Conservation (phyloP, 306 rosid genomes). For the Astragalus glycyphyllos region DNA sequence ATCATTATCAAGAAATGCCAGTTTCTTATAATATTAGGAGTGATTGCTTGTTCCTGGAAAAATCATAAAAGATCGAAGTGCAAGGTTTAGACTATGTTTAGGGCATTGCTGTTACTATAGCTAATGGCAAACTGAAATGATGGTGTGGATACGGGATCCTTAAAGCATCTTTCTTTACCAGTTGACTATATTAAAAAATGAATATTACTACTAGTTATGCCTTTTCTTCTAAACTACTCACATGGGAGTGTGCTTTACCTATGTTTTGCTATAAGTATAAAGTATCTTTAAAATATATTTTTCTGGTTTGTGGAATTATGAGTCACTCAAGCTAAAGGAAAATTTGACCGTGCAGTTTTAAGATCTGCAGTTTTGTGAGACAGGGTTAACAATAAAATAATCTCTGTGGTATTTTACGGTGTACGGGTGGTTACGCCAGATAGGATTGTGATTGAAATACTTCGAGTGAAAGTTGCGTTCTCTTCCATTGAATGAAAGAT, state of each 20-base stretch:
- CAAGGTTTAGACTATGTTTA: slow-evolving; percentile 14
- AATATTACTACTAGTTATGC: slow-evolving; percentile 1
- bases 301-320: slow-evolving; percentile 14
- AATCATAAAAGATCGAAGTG: slow-evolving; percentile 1
- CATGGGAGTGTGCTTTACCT: background rate
- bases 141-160: background rate
- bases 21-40: slow-evolving; percentile 5
- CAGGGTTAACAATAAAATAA: too few relatives aligned
- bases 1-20: slow-evolving; percentile 21
- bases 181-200: slow-evolving; percentile 8
- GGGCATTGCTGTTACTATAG: slow-evolving; percentile 22
- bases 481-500: too few relatives aligned
- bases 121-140: background rate
- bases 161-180: slow-evolving; percentile 3
- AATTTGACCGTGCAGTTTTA: too few relatives aligned
- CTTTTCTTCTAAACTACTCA: slow-evolving; percentile 5
- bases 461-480: too few relatives aligned
- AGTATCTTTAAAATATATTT: slow-evolving; percentile 7
- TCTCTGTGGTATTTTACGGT: too few relatives aligned
- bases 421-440: too few relatives aligned
- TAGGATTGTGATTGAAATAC: too few relatives aligned
- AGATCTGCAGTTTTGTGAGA: too few relatives aligned
- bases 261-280: slow-evolving; percentile 11
- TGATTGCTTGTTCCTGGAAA: slow-evolving; percentile 23
- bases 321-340: slow-evolving; percentile 6